A percentile compares a stretch with the other conserved stretches of the same genome.
Evolutionary conservation across 176 grass and related monocot genomes (phyloP).

Genomic region (Lolium multiflorum): DNA sequence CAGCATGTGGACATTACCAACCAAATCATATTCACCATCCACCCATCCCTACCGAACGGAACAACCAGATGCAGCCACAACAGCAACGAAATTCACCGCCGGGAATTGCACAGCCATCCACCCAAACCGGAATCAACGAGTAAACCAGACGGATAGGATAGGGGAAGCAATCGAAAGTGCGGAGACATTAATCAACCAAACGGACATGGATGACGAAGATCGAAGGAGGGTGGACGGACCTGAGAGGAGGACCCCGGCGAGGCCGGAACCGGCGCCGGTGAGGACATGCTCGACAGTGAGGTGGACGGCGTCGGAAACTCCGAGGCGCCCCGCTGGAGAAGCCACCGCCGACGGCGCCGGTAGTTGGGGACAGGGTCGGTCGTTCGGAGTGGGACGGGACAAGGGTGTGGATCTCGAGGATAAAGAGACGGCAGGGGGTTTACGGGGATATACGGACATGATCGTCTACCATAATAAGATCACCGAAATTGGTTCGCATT

Average conservation of each 20-base stretch:
- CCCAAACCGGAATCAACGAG: not conserved
- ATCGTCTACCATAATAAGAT: no score
- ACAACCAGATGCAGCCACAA: not conserved
- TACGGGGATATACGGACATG: no score
- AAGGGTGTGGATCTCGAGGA: no score
- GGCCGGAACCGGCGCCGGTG: not conserved
- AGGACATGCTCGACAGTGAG: slow-evolving; percentile 27
- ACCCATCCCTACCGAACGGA: not conserved
- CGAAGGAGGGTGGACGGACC: slow-evolving; percentile 2
- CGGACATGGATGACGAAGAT: slow-evolving; percentile 15
- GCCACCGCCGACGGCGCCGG: no score
- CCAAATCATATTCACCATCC: not conserved
- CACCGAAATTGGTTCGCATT: no score
- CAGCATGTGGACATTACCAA: not conserved
- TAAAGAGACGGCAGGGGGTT: no score
- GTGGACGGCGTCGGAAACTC: not conserved
- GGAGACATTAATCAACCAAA: not conserved
- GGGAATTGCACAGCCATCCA: not conserved
- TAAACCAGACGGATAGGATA: not conserved
- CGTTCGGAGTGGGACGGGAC: no score
- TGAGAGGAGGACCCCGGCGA: slow-evolving; percentile 26
- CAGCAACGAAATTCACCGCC: not conserved
- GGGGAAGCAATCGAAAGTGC: not conserved
- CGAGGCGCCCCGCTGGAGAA: not conserved
- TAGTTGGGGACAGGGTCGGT: no score